phyloP scores from a whole-genome alignment of 768 basidiomycete genomes.

The Clitopilus hobsonii region DNA sequence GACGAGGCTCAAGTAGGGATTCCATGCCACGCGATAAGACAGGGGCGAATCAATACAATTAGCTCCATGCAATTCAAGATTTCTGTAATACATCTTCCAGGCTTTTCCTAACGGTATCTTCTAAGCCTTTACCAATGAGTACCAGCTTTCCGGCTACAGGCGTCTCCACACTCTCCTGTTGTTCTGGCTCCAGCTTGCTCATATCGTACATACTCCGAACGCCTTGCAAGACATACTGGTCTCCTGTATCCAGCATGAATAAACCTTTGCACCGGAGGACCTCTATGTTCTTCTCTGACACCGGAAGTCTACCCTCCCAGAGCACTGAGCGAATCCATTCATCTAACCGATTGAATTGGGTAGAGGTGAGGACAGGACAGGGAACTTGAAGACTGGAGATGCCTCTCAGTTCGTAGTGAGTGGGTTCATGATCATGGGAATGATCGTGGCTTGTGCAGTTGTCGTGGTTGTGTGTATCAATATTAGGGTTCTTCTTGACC shows the following conservation, averaged over 20 bases:
- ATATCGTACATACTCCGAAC: conserved; percentile 91
- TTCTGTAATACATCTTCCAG: conserved; percentile 25
- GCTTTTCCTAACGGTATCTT: conserved; percentile 49
- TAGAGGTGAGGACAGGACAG: conserved; percentile 52
- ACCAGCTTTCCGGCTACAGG: conserved; percentile 76
- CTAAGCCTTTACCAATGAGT: conserved; percentile 80
- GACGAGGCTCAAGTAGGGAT: not conserved
- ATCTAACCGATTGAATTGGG: conserved; percentile 55
- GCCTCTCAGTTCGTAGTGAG: conserved; percentile 72
- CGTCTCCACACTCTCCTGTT: conserved; percentile 34
- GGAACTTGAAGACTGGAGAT: conserved; percentile 76
- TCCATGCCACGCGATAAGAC: not conserved
- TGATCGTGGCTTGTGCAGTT: conserved; percentile 25
- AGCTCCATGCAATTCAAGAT: not conserved
- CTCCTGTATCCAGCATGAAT: conserved; percentile 49
- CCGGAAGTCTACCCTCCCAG: conserved; percentile 68
- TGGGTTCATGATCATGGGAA: conserved; percentile 30
- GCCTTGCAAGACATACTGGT: conserved; percentile 79
- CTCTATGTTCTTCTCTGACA: conserved; percentile 32
- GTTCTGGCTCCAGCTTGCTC: conserved; percentile 33
- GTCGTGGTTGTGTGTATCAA: conserved; percentile 26
- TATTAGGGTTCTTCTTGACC: not conserved
- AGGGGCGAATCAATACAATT: not conserved
- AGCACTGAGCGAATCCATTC: conserved; percentile 76
- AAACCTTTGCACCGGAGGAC: conserved; percentile 90